Evolutionary conservation across 148 eudicot genomes (phyloP).

Genomic region (Persicaria maculosa): DNA sequence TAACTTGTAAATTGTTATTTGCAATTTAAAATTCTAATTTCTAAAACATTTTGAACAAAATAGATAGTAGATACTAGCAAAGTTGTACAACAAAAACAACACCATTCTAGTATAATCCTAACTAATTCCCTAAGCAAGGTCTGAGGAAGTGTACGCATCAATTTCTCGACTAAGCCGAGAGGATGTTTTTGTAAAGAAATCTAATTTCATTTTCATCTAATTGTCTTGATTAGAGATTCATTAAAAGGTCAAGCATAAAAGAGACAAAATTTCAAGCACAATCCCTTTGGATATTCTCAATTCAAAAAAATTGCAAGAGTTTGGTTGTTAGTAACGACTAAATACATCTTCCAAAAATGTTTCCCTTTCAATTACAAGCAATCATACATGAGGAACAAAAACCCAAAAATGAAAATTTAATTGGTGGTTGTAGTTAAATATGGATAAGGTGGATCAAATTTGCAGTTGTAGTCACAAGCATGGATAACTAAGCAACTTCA

Average conservation of each 20-base stretch:
- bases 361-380: background rate
- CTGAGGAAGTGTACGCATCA: no score
- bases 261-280: background rate
- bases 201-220: background rate
- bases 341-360: background rate
- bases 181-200: no score
- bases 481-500: background rate
- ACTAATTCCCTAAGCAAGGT: no score
- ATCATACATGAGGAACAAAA: background rate
- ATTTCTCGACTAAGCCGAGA: no score
- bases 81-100: no score
- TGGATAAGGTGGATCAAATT: constrained; percentile 8
- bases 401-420: background rate
- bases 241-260: background rate
- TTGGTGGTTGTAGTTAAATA: constrained; percentile 6
- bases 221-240: background rate
- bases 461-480: background rate
- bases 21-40: no score
- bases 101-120: no score
- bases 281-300: constrained; percentile 6
- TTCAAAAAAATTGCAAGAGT: background rate
- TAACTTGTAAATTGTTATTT: no score
- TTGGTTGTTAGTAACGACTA: background rate
- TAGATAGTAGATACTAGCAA: no score
- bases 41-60: no score